A percentile compares a stretch with the other conserved stretches of the same genome.
Evolutionary conservation across 805 yeast genomes (phyloP).

Genomic region (Kodamaea kaohsiungensis): DNA sequence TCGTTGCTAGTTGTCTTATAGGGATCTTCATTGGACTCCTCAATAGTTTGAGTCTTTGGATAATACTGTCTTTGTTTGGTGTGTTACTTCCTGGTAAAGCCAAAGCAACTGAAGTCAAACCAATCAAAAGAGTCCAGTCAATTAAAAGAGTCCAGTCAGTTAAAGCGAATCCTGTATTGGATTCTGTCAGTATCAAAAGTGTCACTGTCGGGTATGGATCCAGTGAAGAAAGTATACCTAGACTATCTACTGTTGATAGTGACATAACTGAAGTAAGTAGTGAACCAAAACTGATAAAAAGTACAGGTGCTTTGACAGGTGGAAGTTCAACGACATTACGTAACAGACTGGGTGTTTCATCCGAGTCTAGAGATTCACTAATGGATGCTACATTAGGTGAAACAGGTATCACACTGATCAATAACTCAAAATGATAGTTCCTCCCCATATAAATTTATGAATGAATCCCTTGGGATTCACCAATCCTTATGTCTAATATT

Average conservation of each 20-base stretch:
- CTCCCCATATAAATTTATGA: background rate
- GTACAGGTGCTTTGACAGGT: background rate
- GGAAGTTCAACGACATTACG: background rate
- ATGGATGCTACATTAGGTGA: background rate
- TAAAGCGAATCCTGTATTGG: background rate
- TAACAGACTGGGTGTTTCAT: background rate
- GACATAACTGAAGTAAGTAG: background rate
- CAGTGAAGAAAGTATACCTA: background rate
- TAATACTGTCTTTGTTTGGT: slow-evolving; percentile 12
- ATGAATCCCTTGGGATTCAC: background rate
- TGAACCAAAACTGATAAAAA: background rate
- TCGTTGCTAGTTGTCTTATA: slow-evolving; percentile 10
- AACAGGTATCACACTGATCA: slow-evolving; percentile 1
- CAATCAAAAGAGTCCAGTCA: background rate
- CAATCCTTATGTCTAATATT: background rate
- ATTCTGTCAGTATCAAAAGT: slow-evolving; percentile 4
- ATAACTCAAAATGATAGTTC: background rate
- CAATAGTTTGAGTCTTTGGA: slow-evolving; percentile 8
- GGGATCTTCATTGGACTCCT: slow-evolving; percentile 13
- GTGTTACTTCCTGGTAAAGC: slow-evolving; percentile 1
- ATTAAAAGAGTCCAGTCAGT: background rate
- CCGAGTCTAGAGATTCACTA: background rate
- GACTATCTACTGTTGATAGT: background rate
- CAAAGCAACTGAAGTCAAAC: background rate
- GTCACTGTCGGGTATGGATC: slow-evolving; percentile 3